Conservation (phyloP, 2,329 filamentous ascomycete species). For the Paracoccidioides brasiliensis region DNA sequence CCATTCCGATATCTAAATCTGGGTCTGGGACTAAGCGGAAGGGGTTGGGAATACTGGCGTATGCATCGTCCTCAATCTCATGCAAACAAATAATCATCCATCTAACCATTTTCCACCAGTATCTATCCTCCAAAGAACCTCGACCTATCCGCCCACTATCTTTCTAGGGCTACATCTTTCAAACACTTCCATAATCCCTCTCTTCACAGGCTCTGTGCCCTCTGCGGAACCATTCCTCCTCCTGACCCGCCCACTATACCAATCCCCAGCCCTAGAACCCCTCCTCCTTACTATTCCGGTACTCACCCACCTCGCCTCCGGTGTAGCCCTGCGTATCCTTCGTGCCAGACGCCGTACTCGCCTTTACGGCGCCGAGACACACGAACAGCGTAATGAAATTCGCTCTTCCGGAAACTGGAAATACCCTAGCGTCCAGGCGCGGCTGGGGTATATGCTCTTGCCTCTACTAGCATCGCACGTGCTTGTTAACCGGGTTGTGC, state of each 20-base stretch:
- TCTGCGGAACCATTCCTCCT: conserved; percentile 75
- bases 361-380: conserved; percentile 60
- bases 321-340: conserved; percentile 62
- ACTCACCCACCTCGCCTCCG: conserved; percentile 61
- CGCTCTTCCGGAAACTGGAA: conserved; percentile 48
- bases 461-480: conserved; percentile 58
- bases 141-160: conserved; percentile 67
- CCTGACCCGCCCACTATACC: conserved; percentile 83
- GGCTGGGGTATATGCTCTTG: conserved; percentile 58
- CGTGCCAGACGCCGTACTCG: conserved; percentile 56
- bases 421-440: conserved; percentile 52
- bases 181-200: conserved; percentile 70
- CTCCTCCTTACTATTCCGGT: conserved; percentile 65
- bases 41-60: conserved; percentile 65
- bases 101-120: conserved; percentile 35
- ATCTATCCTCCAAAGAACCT: conserved; percentile 70
- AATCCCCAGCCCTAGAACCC: conserved; percentile 67
- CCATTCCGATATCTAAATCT: conserved; percentile 1
- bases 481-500: conserved; percentile 61
- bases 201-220: conserved; percentile 57
- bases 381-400: conserved; percentile 32
- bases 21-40: conserved; percentile 48
- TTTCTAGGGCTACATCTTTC: conserved; percentile 66
- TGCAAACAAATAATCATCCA: neutral
- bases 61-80: conserved; percentile 20